These are phyloP conservation scores for Sporothrix humicola DNA, from an alignment of 2,329 filamentous ascomycete species.

Conservation along the genomic window DNA sequence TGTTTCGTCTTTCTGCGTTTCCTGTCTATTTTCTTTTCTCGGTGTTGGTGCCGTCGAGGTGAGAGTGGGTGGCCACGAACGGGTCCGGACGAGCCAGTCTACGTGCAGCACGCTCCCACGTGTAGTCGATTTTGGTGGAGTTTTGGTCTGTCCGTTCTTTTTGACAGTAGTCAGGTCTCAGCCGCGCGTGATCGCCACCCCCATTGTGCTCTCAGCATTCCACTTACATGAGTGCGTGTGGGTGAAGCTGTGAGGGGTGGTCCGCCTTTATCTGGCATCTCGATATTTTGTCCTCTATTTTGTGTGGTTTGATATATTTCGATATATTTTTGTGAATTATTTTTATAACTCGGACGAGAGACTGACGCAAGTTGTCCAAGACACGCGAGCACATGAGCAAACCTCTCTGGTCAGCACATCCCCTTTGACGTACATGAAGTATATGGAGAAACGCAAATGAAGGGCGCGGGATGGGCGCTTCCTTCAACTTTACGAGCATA, in stretches of 20 bases:
- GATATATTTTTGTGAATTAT: background rate
- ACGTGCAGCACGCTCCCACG: conserved; percentile 35
- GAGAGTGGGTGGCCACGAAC: background rate
- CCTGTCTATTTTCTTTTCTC: background rate
- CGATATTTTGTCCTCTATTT: background rate
- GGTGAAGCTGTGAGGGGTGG: background rate
- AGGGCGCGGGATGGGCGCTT: background rate
- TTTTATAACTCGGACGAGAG: background rate
- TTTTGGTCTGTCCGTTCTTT: background rate
- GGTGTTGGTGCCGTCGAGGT: background rate
- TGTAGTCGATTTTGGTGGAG: conserved; percentile 30
- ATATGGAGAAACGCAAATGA: background rate
- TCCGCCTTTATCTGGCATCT: background rate
- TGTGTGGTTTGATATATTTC: background rate
- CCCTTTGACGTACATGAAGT: background rate
- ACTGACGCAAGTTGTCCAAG: background rate
- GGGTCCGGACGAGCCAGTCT: conserved; percentile 34
- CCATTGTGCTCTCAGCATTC: conserved; percentile 1
- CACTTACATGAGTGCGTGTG: background rate
- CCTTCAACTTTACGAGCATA: background rate
- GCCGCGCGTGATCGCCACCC: conserved; percentile 27
- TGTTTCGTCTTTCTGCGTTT: background rate
- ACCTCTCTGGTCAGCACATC: conserved; percentile 15
- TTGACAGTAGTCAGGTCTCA: conserved; percentile 2
- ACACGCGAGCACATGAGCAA: conserved; percentile 30